phyloP scores from a whole-genome alignment of 139 green algal species.

The Mesostigma viride region DNA sequence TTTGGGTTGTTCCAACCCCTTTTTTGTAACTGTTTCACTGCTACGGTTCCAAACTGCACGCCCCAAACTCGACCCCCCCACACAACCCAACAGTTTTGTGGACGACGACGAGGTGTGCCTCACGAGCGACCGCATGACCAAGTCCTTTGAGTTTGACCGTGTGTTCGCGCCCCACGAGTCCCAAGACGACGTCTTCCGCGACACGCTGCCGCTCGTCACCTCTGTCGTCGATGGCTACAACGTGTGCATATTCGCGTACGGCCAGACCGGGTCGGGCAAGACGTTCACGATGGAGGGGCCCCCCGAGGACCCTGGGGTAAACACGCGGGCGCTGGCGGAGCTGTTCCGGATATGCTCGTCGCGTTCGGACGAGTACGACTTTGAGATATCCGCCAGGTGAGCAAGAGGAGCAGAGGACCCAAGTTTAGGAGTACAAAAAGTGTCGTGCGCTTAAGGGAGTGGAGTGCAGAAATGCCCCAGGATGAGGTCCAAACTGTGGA shows the following conservation, averaged over 20 bases:
- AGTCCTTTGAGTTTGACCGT: conserved; percentile 50
- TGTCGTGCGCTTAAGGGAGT: too few relatives aligned
- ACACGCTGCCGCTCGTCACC: conserved; percentile 9
- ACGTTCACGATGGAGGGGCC: conserved; percentile 50
- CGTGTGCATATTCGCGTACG: conserved; percentile 57
- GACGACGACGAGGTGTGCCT: too few relatives aligned
- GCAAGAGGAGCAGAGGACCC: background rate
- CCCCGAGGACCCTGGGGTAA: conserved; percentile 49
- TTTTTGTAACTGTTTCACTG: too few relatives aligned
- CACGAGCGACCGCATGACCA: background rate
- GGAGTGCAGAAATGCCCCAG: too few relatives aligned
- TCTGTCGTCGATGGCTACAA: conserved; percentile 20
- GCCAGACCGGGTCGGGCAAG: conserved; percentile 49
- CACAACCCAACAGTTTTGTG: too few relatives aligned
- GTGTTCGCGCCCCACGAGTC: conserved; percentile 58
- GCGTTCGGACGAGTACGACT: too few relatives aligned
- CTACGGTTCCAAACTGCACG: too few relatives aligned
- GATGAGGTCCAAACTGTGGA: too few relatives aligned
- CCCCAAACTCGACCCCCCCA: too few relatives aligned
- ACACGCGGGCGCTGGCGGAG: conserved; percentile 54
- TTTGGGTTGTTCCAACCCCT: too few relatives aligned
- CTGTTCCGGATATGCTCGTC: conserved; percentile 39
- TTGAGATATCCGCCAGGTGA: too few relatives aligned
- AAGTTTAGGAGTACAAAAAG: background rate
- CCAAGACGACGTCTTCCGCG: conserved; percentile 38